Base-by-base conservation (phyloP, 805 yeast genomes). In the Maudiozyma barnettii region DNA sequence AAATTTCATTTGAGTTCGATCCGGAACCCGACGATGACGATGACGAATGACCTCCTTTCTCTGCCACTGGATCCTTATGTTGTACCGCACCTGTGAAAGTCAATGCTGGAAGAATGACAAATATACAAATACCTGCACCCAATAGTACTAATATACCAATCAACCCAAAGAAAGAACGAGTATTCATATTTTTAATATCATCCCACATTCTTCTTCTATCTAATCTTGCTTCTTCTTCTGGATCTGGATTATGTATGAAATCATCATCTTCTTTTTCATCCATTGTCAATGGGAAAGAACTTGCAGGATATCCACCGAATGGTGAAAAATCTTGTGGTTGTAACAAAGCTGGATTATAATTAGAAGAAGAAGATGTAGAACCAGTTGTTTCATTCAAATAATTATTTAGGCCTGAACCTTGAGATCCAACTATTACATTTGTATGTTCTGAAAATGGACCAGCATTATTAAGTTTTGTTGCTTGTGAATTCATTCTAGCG, bases 221-320 rank as follows among this genome's bases (percentile, higher is more conserved):
- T 58, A 82, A 79, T 50, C 81, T 78, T 20, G 95, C 96, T 63
- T 93, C 99, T 41, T 81, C 85, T 35, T 89, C 82, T 9, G 96
- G 96, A 65, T 91, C 96, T 1, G 98, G 98, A 66, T 91, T 93
- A 67, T 91, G 98, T 54, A 93, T 64, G 61, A 87, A 90, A 66
- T 91, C 99, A 68, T 91, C 99, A 9, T 85, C 83, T 66, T 91
- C 99, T 66, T 87, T 87, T 56, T 91, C 98, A 50, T 91, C 96
- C 53, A 93, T 80, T 56, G 78, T 82, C 48, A 91, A 70, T 1
- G 99, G 99, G 69, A 91, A 91, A 4, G 88, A 81, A 16, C 89
- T 74, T 8, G 96, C 95, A 0, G 99, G 98, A 65, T 86, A 91
- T 14, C 98, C 98, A 45, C 98, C 99, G 68, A 91, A 91, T 2